Evolutionary conservation across 1,284 basidiomycete genomes (phyloP), one percentile per base, ranked within the genome.

Genomic region (Cerrena zonata): DNA sequence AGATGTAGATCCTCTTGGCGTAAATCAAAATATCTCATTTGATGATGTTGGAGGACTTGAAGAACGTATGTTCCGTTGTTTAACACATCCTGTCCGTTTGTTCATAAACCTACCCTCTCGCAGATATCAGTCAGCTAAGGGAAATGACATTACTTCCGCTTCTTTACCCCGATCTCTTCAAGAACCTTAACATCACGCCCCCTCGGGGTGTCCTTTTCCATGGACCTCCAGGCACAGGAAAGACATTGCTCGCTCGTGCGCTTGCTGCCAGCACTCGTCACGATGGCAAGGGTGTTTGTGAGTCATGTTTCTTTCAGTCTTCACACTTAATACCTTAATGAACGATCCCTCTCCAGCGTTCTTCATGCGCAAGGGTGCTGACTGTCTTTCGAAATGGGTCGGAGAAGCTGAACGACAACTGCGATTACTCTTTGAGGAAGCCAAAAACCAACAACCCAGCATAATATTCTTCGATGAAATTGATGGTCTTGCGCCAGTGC

Each of bases 301-400:
- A 55, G 86, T 75, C 4, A 19, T 7, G 15, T 15, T 34, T 24
- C 13, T 2, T 21, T 19, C 53, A 53, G 45, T 45, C n/a, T 30
- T 24, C 43, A 18, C 49, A 22, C 44, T 45, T 27, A 21, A 38
- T 18, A 30, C 50, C 40, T 37, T 49, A 18, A 49, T 34, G 30
- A 34, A 34, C 15, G 30, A 7, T 34, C 43, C 38, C 45, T n/a
- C n/a, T 38, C 2, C 57, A 93, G 91, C 94, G 2, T 99, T 99
- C 76, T 99, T 97, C 77, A 99, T 99, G 96, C 89, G 96, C 46
- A 99, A 99, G 70, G 96, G 96, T 37, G 96, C 96, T 21, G 96
- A 99, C 68, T 94, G 91, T 59, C 77, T 99, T 23, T 96, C 93
- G 5, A 99, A 99, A 72, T 99, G 96, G 96, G 95, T 99, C 11